Evolutionary conservation across 352 stramenopile species (phyloP).

Genomic region (Pythium sp.): DNA sequence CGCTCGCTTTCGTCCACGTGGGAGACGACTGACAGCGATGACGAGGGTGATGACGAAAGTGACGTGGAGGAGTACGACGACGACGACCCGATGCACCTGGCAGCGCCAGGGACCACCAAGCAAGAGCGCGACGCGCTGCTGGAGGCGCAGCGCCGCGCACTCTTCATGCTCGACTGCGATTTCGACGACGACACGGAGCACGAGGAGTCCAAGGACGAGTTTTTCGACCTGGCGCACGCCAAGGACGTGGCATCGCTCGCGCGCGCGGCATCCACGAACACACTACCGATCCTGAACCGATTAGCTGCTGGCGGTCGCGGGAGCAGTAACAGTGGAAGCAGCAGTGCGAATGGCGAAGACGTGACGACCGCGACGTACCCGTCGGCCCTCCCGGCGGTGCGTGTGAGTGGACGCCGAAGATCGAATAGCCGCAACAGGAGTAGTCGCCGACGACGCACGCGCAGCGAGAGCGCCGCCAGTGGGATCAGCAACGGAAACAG

Average conservation of each 20-base stretch:
- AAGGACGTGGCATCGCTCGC: slow-evolving; percentile 12
- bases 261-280: slow-evolving; percentile 13
- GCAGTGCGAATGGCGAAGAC: background rate
- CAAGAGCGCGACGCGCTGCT: background rate
- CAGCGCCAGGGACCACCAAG: background rate
- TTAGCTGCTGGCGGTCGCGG: background rate
- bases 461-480: slow-evolving; percentile 35
- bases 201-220: slow-evolving; percentile 22
- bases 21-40: slow-evolving; percentile 48
- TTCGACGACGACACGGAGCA: slow-evolving; percentile 38
- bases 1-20: slow-evolving; percentile 66
- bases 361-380: slow-evolving; percentile 15
- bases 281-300: slow-evolving; percentile 12
- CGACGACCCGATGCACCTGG: slow-evolving; percentile 3
- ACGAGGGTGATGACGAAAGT: slow-evolving; percentile 27
- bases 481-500: slow-evolving; percentile 11
- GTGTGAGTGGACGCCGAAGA: slow-evolving; percentile 27
- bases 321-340: background rate
- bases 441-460: slow-evolving; percentile 30
- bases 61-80: slow-evolving; percentile 34
- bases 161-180: slow-evolving; percentile 23
- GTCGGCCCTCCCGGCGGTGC: slow-evolving; percentile 12
- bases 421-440: slow-evolving; percentile 27
- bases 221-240: slow-evolving; percentile 11
- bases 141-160: background rate